These are phyloP conservation scores for Abrus precatorius DNA, from an alignment of 306 rosid species.

Conservation along the genomic window DNA sequence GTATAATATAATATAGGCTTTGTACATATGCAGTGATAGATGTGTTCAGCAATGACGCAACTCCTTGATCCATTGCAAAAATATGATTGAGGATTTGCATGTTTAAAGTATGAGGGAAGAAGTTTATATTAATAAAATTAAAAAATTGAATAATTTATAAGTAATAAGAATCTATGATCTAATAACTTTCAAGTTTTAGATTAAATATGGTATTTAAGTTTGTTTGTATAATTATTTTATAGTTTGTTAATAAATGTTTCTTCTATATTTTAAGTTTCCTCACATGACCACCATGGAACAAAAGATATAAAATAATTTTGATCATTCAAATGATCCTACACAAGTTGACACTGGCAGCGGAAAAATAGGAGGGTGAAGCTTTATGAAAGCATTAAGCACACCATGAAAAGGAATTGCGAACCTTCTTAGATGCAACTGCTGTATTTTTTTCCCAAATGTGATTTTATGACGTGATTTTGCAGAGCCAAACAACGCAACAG, in stretches of 20 bases:
- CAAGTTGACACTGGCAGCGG: neutral
- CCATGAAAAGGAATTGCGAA: neutral
- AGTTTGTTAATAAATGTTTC: too few relatives aligned
- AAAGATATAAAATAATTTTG: neutral
- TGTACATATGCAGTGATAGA: conserved; percentile 34
- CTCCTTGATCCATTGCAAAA: neutral
- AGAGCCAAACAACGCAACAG: neutral
- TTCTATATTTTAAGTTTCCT: too few relatives aligned
- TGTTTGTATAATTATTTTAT: too few relatives aligned
- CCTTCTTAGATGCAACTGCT: neutral
- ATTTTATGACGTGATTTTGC: neutral
- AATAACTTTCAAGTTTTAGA: too few relatives aligned
- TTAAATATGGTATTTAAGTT: too few relatives aligned
- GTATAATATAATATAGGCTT: neutral
- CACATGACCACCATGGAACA: neutral
- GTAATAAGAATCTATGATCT: too few relatives aligned
- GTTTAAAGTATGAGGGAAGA: too few relatives aligned
- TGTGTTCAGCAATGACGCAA: conserved; percentile 52
- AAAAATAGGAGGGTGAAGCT: neutral
- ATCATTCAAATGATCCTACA: neutral
- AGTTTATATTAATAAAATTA: too few relatives aligned
- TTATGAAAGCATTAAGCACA: neutral
- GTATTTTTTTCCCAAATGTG: neutral
- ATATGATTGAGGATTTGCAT: neutral
- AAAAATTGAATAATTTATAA: too few relatives aligned